Evolutionary conservation across 2,329 filamentous ascomycete genomes (phyloP), one percentile per base, ranked within the genome.

Genomic region (Cordyceps farinosa): DNA sequence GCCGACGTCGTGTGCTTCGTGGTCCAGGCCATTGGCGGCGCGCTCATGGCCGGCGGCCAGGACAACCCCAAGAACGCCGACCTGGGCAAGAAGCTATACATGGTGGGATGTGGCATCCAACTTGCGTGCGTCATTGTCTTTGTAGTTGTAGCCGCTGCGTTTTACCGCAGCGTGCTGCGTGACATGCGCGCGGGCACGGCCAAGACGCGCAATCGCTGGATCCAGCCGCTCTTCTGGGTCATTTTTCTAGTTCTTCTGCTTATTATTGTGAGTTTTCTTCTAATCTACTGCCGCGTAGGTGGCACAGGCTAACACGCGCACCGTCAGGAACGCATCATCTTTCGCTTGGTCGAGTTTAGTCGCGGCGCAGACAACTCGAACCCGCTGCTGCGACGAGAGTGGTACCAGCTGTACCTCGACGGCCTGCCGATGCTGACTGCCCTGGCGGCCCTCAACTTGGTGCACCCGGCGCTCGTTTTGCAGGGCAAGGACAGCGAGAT

Each of bases 71-170:
- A 55, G 5, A 58, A 64, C 34, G 36, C 64, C 22, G 45, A 62
- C 3, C 44, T 65, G 8, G 66, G 63, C 7, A 50, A 50, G 13
- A 67, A 76, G 62, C 69, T 79, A 64, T 67, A 83, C 69, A 83
- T 82, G 79, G 80, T 76, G 22, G 81, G 81, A 1, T 79, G 83
- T 38, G 79, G 77, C 1, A 68, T 83, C 2, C 81, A 84, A 66
- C 71, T 82, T 66, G 66, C 77, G 27, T 81, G 80, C 67, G 80
- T 83, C 64, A 56, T 82, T 1, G 58, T 76, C 17, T 82, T 84
- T 66, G 66, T 76, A 1, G 70, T 66, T 0, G 70, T 83, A 8
- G 71, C 72, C 0, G 70, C 50, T n/a, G 34, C 29, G 3, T 65
- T 67, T 38, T 52, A 66, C 15, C 63, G 54, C 36, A 47, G 40